Evolutionary conservation across 495 filamentous ascomycete species (phyloP), one percentile per base, ranked within the genome.

Genomic region (Sabuloglossum arenarium): DNA sequence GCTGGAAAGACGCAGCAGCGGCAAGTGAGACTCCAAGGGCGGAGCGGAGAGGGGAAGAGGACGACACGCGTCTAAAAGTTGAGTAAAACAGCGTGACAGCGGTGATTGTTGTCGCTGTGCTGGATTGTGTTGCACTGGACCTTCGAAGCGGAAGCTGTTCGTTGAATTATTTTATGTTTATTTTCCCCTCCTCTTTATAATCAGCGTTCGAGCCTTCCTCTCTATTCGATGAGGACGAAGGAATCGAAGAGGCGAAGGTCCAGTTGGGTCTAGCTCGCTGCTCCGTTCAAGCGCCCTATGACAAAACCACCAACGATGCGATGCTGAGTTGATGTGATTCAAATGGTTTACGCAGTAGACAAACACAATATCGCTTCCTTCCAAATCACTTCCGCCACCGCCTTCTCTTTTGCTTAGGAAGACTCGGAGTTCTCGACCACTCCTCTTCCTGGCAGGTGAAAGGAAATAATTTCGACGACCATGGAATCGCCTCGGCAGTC

Each of bases 21-120:
- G 79, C 76, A 58, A 79, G 67, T 59, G 79, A 69, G 63, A 80
- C 65, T 68, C 72, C 65, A 69, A 82, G 34, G 64, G 74, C 68
- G 65, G 79, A 78, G 64, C 80, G 70, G 68, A 85, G 71, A 69
- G 72, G 55, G 14, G 60, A 67, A 68, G 79, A 68, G 74, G 71
- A 61, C 65, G 76, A 66, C 64, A 76, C 69, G 66, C 82, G 80
- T 68, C 79, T 75, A 71, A 86, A 77, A 42, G 77, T 71, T 60
- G 77, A 85, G 71, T 86, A 85, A 79, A 91, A 95, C 88, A 93
- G 78, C 70, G 84, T 94, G 86, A 58, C 34, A 12, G 42, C 28
- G 16, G 42, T 19, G 16, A 21, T 19, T 57, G 32, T 50, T 24
- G 55, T 52, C 55, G 23, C 14, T 46, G 21, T 56, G 5, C 24